Evolutionary conservation across 805 yeast species (phyloP).

Genomic region (Barnettozyma pratensis): DNA sequence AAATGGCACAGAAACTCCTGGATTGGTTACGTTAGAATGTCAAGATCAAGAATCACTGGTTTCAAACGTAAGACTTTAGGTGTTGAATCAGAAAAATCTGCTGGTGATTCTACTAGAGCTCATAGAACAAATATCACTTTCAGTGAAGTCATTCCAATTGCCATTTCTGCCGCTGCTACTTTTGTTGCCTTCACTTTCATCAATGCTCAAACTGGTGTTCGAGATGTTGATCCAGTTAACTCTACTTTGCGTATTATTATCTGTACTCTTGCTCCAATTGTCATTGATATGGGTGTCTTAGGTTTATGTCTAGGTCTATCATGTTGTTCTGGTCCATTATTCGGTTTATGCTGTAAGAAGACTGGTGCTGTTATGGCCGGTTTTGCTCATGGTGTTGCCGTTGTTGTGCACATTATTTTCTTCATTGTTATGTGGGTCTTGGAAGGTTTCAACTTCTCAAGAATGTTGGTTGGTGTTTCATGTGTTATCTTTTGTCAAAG

Average conservation of each 20-base stretch:
- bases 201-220: conserved; percentile 84
- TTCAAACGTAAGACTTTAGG: conserved; percentile 70
- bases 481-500: conserved; percentile 87
- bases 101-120: conserved; percentile 81
- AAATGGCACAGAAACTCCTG: conserved; percentile 87
- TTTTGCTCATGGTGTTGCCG: conserved; percentile 93
- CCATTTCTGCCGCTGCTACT: conserved; percentile 72
- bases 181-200: conserved; percentile 76
- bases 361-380: conserved; percentile 95
- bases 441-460: conserved; percentile 86
- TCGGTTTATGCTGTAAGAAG: conserved; percentile 93
- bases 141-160: conserved; percentile 68
- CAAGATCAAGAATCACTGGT: conserved; percentile 83
- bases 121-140: conserved; percentile 68
- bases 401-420: conserved; percentile 77
- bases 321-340: conserved; percentile 96
- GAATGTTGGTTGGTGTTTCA: conserved; percentile 81
- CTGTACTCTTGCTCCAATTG: conserved; percentile 89
- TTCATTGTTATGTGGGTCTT: conserved; percentile 96
- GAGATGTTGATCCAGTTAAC: conserved; percentile 48
- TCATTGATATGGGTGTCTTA: conserved; percentile 79
- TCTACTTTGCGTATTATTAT: conserved; percentile 67
- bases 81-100: conserved; percentile 74
- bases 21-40: conserved; percentile 78
- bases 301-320: conserved; percentile 74